Evolutionary conservation across 1,139 yeast species (phyloP), one percentile per base, ranked within the genome.

Genomic region (Saccharomyces hybrid): DNA sequence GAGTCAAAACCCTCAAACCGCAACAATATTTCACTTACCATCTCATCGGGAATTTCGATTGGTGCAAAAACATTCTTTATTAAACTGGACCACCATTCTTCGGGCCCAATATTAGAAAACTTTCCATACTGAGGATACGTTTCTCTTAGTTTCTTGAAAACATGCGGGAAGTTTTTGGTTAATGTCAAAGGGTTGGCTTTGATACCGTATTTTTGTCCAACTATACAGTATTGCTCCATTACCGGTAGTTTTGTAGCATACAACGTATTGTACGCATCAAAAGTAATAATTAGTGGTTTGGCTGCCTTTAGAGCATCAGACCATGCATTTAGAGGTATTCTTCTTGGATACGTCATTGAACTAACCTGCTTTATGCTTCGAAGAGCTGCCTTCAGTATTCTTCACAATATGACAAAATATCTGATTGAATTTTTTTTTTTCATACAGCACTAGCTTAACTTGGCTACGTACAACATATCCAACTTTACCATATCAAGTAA

Each of bases 201-300:
- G 5, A 81, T 60, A 0, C 84, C 84, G 65, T 75, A 75, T 14
- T 68, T 64, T 1, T 59, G 48, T 0, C 81, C 81, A 4, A 82
- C 75, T 3, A 72, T 68, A 51, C 76, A 73, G 63, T 85, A 85
- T 58, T 80, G 84, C 38, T 72, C 69, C 46, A 78, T 68, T 0
- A 84, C 78, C 0, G 86, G 80, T 25, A 69, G 70, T n/a, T 71
- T 73, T 1, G 89, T 86, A 0, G 78, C 72, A 64, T 83, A 84
- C 8, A 85, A 67, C 0, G 90, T 84, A 48, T 82, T 84, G 68
- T 83, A 84, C 0, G 84, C 85, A 69, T 85, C 91, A 57, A 85
- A 77, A 0, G 89, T 81, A 0, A 85, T 69, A 13, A 83, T 66
- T 46, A 72, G 73, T 2, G 88, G 87, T 46, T 69, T 48, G 14